A percentile compares a stretch with the other conserved stretches of the same genome.
Conservation (phyloP, 2,329 filamentous ascomycete genomes). For the Tolypocladium endophyticum region DNA sequence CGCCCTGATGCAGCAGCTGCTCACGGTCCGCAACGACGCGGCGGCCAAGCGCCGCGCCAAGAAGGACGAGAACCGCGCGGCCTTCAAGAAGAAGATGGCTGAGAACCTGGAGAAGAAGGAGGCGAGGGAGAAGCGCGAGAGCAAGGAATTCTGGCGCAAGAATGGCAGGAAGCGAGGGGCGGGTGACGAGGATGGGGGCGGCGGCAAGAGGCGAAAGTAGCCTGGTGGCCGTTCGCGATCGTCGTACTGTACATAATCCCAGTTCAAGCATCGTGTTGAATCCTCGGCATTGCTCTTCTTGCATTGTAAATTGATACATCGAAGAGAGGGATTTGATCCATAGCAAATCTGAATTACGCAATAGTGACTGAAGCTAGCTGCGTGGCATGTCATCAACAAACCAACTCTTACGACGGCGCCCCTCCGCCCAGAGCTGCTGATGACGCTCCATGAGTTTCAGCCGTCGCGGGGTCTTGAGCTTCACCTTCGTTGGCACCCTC, state of each 20-base stretch:
- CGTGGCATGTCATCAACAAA: not conserved
- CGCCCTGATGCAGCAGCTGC: conserved; percentile 84
- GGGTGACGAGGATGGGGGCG: conserved; percentile 25
- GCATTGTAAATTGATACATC: not conserved
- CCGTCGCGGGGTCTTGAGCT: conserved; percentile 2
- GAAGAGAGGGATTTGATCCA: not conserved
- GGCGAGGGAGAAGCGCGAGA: conserved; percentile 81
- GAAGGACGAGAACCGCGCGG: conserved; percentile 77
- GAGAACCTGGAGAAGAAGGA: conserved; percentile 77
- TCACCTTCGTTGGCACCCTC: conserved; percentile 5
- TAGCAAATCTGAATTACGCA: not conserved
- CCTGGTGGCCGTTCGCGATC: not conserved
- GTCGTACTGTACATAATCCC: not conserved
- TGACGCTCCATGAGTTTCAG: too few species aligned
- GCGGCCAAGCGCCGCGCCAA: conserved; percentile 70
- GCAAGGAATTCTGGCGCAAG: conserved; percentile 82
- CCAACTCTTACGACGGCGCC: too few species aligned
- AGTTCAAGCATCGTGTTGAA: not conserved
- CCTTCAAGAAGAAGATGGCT: conserved; percentile 73
- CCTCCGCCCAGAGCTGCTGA: too few species aligned
- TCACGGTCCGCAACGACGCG: conserved; percentile 84
- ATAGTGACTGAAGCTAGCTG: not conserved
- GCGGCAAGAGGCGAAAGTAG: conserved; percentile 21
- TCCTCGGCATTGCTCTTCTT: not conserved
- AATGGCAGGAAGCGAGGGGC: conserved; percentile 65